Base-by-base conservation (phyloP, 805 yeast genomes). In the Yarrowia phangngaensis region DNA sequence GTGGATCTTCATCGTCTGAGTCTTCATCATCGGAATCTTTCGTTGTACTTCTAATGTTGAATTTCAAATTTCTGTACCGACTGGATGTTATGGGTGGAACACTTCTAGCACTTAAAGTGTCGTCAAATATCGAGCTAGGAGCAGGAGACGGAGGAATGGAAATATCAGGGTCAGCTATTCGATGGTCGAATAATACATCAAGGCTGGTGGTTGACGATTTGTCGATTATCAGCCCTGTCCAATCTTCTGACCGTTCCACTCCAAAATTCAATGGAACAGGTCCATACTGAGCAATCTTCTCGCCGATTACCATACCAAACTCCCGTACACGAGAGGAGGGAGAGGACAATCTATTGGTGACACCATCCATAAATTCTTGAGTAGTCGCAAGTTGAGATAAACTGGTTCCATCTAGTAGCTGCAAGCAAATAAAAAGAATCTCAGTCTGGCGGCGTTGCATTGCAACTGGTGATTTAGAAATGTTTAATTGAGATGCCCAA, bases 401-500 rank as follows among this genome's bases (percentile, higher is more conserved):
- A 12, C 24, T 20, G 9, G 28, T n/a, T 9, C 27, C 30, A n/a
- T 32, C 23, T 28, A 56, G 46, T 12, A 50, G 41, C 8, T 31
- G 16, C 9, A 54, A 11, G 8, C 52, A 33, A 28, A 74, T 54
- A 4, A 78, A 57, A 2, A 81, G 58, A 4, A 75, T 60, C 29
- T 68, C 72, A 0, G 88, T 75, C 26, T 75, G 61, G 2, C 61
- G 58, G 23, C 69, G 73, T 58, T 82, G 90, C 2, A 57, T 36
- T 0, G 60, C 51, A 1, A 70, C 58, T 0, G 80, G 65, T 7
- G 71, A 70, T 17, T 63, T 59, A 38, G 68, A 65, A n/a, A 76
- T 61, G 7, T 62, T 52, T 3, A 58, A 54, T 2, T 58, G 59
- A 46, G 69, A 67, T 2, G 74, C 70, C 73, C 74, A 70, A 4